Conservation (phyloP, 108 stramenopile genomes). For the Bacterosira constricta region DNA sequence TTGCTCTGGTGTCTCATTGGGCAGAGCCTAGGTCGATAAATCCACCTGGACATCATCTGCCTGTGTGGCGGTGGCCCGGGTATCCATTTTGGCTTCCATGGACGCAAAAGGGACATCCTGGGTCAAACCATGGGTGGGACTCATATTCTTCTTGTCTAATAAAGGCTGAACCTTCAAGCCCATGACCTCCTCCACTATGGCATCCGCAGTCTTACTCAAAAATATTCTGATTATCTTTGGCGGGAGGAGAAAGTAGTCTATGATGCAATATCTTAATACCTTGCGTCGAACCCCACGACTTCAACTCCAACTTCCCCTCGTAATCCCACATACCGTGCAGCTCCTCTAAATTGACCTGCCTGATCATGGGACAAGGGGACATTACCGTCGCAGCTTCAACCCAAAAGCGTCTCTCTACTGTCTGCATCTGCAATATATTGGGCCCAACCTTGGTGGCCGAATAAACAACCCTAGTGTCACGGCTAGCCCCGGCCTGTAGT, state of each 20-base stretch:
- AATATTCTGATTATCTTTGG: no score
- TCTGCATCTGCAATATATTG: no score
- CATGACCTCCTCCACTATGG: no score
- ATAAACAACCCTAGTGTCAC: no score
- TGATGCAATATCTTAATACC: no score
- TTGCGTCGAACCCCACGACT: background rate
- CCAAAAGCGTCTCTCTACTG: conserved; percentile 3
- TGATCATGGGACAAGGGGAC: background rate
- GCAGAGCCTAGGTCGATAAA: background rate
- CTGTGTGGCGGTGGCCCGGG: background rate
- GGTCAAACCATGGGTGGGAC: background rate
- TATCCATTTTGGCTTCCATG: background rate
- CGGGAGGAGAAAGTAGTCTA: no score
- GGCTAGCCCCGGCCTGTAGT: no score
- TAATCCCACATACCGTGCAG: conserved; percentile 13
- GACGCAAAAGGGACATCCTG: background rate
- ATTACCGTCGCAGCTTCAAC: background rate
- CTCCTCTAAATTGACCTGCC: background rate
- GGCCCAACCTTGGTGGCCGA: no score
- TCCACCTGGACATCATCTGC: conserved; percentile 16
- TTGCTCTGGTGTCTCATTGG: conserved; percentile 9
- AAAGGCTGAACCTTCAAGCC: no score
- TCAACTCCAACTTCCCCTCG: background rate
- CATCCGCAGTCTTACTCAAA: no score
- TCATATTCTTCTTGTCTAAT: no score